phyloP scores from a whole-genome alignment of 208 protist species.

The Acanthamoeba polyphaga region DNA sequence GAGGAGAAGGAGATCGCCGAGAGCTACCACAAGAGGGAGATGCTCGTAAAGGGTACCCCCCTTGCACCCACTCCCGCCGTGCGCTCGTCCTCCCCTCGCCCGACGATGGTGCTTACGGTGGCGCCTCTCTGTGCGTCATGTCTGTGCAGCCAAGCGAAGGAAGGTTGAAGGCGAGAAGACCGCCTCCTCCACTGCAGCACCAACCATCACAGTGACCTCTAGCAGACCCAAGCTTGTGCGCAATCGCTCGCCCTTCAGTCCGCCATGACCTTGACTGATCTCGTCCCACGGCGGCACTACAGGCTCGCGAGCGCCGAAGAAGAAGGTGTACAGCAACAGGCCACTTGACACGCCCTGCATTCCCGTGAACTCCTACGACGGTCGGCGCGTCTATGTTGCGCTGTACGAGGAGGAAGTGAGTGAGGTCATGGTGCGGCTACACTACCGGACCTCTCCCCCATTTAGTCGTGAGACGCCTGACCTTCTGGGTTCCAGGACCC shows the following conservation, averaged over 20 bases:
- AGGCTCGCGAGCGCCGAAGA: neutral
- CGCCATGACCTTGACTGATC: neutral
- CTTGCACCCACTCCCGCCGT: neutral
- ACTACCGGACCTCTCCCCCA: neutral
- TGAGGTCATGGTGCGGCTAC: neutral
- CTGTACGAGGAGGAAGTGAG: neutral
- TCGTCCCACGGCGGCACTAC: neutral
- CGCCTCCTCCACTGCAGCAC: neutral
- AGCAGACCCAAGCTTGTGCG: neutral
- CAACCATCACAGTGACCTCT: neutral
- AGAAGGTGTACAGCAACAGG: conserved; percentile 58
- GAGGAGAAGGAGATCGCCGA: conserved; percentile 58
- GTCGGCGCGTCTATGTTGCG: conserved; percentile 35
- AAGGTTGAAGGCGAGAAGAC: conserved; percentile 62
- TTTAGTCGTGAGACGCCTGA: no score
- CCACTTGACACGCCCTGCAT: conserved; percentile 44
- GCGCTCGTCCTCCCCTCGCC: neutral
- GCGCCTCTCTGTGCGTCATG: neutral
- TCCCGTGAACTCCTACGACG: conserved; percentile 41
- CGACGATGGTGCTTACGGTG: neutral
- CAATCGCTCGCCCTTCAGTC: neutral
- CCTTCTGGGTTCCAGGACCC: neutral
- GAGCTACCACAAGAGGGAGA: conserved; percentile 10
- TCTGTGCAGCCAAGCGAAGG: conserved; percentile 27
- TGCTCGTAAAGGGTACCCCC: neutral